Evolutionary conservation across 2,329 filamentous ascomycete genomes (phyloP).

Genomic region (Cladosporium sp.): DNA sequence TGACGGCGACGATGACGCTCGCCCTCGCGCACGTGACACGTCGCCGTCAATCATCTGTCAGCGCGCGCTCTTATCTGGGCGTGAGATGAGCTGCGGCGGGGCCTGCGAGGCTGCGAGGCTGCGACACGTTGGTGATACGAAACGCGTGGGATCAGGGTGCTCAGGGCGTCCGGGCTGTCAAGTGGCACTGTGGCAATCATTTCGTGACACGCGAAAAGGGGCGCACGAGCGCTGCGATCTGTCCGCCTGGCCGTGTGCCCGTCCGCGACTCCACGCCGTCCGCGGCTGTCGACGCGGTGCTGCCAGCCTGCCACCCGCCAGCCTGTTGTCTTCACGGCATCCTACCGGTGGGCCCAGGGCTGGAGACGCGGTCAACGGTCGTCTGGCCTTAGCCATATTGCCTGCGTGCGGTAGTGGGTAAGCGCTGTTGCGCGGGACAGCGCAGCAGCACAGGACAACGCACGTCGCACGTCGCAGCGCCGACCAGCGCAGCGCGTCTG

Average conservation of each 20-base stretch:
- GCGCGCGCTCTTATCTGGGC: no score
- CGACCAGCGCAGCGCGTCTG: neutral
- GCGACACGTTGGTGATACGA: no score
- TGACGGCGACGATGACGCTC: no score
- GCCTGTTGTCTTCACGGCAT: constrained; percentile 4
- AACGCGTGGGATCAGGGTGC: neutral
- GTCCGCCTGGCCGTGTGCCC: neutral
- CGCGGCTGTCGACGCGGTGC: no score
- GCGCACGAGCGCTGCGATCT: constrained; percentile 4
- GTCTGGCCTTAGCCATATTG: neutral
- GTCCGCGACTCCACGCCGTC: neutral
- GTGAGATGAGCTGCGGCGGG: neutral
- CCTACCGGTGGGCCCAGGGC: neutral
- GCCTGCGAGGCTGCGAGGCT: no score
- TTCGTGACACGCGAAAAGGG: constrained; percentile 1
- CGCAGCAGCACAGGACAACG: no score
- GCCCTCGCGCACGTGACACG: no score
- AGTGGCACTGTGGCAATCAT: neutral
- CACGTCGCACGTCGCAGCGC: no score
- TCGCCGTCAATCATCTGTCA: no score
- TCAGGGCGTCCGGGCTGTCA: neutral
- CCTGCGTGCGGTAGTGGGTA: no score
- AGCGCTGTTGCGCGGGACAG: no score
- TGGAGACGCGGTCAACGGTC: neutral
- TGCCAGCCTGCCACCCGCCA: neutral